These are phyloP conservation scores for Salix purpurea DNA, from an alignment of 345 rosid species.

Conservation along the genomic window DNA sequence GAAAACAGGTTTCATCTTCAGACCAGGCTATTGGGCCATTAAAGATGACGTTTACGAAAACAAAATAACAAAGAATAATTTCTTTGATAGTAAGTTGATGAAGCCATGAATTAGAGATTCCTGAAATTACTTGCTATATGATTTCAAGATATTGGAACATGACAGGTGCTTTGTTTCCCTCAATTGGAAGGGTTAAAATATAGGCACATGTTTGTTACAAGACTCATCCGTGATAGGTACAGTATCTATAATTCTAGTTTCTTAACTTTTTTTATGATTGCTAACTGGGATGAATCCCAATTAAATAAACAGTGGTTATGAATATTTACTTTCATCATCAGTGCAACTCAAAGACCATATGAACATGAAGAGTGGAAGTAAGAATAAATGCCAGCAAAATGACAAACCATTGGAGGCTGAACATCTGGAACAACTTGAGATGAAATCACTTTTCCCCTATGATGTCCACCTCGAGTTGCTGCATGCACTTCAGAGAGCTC, in stretches of 20 bases:
- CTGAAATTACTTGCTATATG: neutral
- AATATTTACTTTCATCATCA: neutral
- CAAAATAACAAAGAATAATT: neutral
- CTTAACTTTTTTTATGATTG: neutral
- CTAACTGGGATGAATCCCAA: neutral
- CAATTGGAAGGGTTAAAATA: neutral
- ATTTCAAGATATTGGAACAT: neutral
- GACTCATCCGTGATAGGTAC: neutral
- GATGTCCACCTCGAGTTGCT: slow-evolving; percentile 85
- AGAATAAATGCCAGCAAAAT: neutral
- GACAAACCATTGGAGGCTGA: slow-evolving; percentile 87
- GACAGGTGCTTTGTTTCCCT: neutral
- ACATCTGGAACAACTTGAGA: slow-evolving; percentile 71
- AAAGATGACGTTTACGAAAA: neutral
- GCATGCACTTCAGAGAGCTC: slow-evolving; percentile 92
- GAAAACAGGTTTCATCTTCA: neutral
- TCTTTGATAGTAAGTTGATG: neutral
- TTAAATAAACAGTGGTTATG: neutral
- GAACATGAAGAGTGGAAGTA: neutral
- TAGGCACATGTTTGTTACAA: neutral
- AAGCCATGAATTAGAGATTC: neutral
- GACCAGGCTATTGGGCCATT: neutral
- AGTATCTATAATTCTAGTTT: neutral
- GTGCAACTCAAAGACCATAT: neutral
- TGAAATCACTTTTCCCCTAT: slow-evolving; percentile 84